Evolutionary conservation across 345 rosid genomes (phyloP), one percentile per base, ranked within the genome.

Genomic region (Eucalyptus grandis): DNA sequence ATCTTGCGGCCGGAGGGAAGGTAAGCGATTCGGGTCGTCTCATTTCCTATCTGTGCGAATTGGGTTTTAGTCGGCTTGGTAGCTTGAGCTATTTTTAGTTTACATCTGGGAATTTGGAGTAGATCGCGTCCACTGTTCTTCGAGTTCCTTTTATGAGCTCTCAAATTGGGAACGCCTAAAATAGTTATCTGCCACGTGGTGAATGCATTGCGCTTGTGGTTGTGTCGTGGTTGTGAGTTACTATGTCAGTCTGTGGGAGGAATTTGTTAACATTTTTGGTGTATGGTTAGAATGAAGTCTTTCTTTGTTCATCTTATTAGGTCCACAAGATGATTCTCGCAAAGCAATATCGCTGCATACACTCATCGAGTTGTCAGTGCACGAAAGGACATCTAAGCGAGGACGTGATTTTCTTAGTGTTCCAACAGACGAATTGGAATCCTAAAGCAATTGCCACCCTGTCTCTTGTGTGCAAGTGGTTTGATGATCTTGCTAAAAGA

Each of bases 351-450:
- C 97, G 99, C 37, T 98, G 99, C 92, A 91, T 96, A 91, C 99
- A 98, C 94, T 98, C 99, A 4, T 92, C 97, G 6, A 98, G 96
- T 90, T 98, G 99, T 91, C 96, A 94, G 91, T 98, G 99, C 93
- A 96, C 93, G 10, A 98, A 96, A 92, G 99, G 99, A 47, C 99
- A 98, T 93, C 92, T 97, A 77, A 97, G 95, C 54, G 99, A 98
- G 90, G 96, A 96, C 90, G 97, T 92, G 53, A 95, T 98, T 82
- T 98, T 94, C 91, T 94, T 98, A 89, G 96, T 97, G 89, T 97
- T 96, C 93, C 98, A 94, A 87, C 96, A 94, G 72, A 90, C 96
- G 88, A 97, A 96, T 90, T 98, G 99, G 99, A 98, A 98, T 87
- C 99, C 99, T 15, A 97, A 96, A 88, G 90, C 95, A 90, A 98